These are phyloP conservation scores for Penicillium flavigenum DNA, from an alignment of 495 filamentous ascomycete species.

Conservation along the genomic window DNA sequence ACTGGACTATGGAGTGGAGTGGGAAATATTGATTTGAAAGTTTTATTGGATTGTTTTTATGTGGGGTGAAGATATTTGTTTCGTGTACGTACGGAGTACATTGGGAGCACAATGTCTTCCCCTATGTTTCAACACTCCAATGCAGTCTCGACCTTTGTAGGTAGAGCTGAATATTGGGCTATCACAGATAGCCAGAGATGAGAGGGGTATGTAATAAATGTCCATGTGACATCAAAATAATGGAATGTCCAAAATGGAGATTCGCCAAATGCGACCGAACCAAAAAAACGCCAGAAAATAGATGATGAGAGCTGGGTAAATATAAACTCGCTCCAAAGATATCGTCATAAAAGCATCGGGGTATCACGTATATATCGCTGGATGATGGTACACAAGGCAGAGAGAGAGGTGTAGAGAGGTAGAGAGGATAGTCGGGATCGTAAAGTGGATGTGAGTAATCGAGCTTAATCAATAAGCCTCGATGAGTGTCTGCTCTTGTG, in stretches of 20 bases:
- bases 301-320: constrained; percentile 6
- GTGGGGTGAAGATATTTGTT: background rate
- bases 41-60: constrained; percentile 10
- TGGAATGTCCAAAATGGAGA: constrained; percentile 17
- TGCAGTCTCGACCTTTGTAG: constrained; percentile 26
- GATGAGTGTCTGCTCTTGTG: constrained; percentile 46
- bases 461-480: constrained; percentile 40
- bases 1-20: background rate
- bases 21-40: background rate
- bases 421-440: background rate
- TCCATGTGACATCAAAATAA: constrained; percentile 7
- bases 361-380: constrained; percentile 27
- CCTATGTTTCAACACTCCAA: constrained; percentile 7
- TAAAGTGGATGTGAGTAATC: background rate
- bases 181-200: constrained; percentile 8
- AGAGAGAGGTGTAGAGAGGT: constrained; percentile 2
- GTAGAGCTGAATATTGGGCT: constrained; percentile 21
- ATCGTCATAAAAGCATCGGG: constrained; percentile 26
- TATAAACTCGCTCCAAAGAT: constrained; percentile 5
- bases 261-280: constrained; percentile 12
- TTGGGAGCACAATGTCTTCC: constrained; percentile 17
- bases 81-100: constrained; percentile 14
- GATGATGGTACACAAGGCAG: constrained; percentile 30
- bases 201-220: constrained; percentile 9
- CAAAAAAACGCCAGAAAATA: constrained; percentile 15